A percentile compares a stretch with the other conserved stretches of the same genome.
These are phyloP conservation scores for Zygosaccharomyces siamensis DNA, from an alignment of 805 yeast genomes.

Conservation along the genomic window DNA sequence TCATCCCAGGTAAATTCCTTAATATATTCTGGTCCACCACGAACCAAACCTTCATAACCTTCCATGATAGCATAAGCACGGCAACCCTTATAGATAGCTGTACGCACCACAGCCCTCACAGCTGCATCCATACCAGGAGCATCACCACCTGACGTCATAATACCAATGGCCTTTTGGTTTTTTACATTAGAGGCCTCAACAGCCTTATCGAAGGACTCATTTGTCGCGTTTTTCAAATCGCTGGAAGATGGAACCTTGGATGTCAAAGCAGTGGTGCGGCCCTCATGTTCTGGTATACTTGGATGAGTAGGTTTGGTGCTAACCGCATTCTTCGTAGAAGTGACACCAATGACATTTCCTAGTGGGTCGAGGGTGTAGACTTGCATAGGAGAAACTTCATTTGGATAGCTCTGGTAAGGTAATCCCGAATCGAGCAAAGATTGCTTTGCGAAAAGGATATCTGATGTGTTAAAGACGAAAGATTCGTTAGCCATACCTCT, in stretches of 20 bases:
- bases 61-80: constrained; percentile 60
- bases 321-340: constrained; percentile 51
- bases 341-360: constrained; percentile 74
- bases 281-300: constrained; percentile 8
- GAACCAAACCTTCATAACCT: constrained; percentile 69
- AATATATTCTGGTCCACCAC: constrained; percentile 50
- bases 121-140: constrained; percentile 75
- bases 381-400: constrained; percentile 67
- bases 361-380: constrained; percentile 74
- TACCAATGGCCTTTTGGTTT: constrained; percentile 49
- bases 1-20: constrained; percentile 63
- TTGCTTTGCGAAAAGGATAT: constrained; percentile 23
- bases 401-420: constrained; percentile 57
- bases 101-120: constrained; percentile 62
- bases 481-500: constrained; percentile 40
- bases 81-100: constrained; percentile 59
- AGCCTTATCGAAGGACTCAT: constrained; percentile 3
- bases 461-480: constrained; percentile 33
- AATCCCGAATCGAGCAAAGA: constrained; percentile 25
- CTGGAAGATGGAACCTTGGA: constrained; percentile 13
- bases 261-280: constrained; percentile 12
- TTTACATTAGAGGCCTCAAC: constrained; percentile 6
- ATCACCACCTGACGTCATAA: constrained; percentile 75
- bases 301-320: constrained; percentile 35
- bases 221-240: constrained; percentile 10